Evolutionary conservation across 257 asterid genomes (phyloP).

Genomic region (Datura wrightii): DNA sequence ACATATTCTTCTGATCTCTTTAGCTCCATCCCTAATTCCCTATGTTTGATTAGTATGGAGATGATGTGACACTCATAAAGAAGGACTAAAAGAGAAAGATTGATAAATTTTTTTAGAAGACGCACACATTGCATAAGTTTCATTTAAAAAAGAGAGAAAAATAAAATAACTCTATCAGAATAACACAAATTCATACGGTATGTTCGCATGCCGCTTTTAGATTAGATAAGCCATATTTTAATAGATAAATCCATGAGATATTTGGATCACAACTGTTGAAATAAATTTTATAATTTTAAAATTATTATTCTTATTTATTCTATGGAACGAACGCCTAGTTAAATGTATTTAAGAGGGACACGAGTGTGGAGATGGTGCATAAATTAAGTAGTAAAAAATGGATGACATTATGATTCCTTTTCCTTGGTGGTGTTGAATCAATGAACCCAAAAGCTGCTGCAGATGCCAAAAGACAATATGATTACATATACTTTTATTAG

Average conservation of each 20-base stretch:
- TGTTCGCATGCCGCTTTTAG: too few relatives aligned
- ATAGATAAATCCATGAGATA: background rate
- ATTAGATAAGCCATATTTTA: too few relatives aligned
- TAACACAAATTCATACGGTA: too few relatives aligned
- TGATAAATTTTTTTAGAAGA: background rate
- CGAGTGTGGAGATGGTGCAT: background rate
- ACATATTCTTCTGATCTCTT: background rate
- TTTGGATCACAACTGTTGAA: background rate
- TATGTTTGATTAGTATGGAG: background rate
- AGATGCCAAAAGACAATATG: conserved; percentile 34
- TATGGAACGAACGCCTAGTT: too few relatives aligned
- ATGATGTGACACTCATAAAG: background rate
- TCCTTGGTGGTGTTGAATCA: conserved; percentile 37
- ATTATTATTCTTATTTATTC: background rate
- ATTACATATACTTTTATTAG: conserved; percentile 32
- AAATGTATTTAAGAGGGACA: conserved; percentile 1
- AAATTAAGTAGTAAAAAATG: conserved; percentile 15
- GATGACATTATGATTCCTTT: conserved; percentile 42
- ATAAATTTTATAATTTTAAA: background rate
- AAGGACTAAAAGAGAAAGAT: background rate
- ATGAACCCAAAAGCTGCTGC: conserved; percentile 39
- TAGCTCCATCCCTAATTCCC: background rate
- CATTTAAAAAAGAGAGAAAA: too few relatives aligned
- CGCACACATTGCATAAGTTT: background rate
- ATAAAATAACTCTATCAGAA: background rate